Evolutionary conservation across 352 stramenopile genomes (phyloP).

Genomic region (Phytophthora tubulina): DNA sequence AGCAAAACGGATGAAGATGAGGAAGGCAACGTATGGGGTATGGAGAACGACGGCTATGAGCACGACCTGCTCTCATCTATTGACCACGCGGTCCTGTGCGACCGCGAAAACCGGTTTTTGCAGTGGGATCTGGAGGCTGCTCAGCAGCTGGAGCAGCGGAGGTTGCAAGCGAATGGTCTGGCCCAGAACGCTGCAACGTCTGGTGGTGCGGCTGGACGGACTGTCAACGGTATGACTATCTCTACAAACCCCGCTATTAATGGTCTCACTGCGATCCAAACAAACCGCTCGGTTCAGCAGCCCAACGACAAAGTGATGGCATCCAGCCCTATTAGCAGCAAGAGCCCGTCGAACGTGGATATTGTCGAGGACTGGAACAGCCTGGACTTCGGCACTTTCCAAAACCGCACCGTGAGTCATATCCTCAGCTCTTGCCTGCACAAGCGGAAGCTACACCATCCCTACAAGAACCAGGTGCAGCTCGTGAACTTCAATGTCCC

Average conservation of each 20-base stretch:
- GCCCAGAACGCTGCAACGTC: constrained; percentile 26
- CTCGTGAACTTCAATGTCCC: constrained; percentile 86
- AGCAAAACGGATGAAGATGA: constrained; percentile 62
- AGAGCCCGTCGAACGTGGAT: constrained; percentile 82
- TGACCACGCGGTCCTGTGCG: constrained; percentile 81
- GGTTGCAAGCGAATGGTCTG: constrained; percentile 29
- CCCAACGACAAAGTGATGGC: constrained; percentile 55
- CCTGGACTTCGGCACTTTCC: constrained; percentile 82
- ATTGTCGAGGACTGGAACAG: constrained; percentile 84
- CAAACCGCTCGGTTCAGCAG: constrained; percentile 28
- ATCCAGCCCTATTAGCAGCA: constrained; percentile 63
- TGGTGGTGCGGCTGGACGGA: constrained; percentile 11
- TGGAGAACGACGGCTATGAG: constrained; percentile 77
- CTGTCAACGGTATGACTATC: constrained; percentile 9
- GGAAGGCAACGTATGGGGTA: constrained; percentile 72
- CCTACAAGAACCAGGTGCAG: constrained; percentile 88
- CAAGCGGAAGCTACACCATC: constrained; percentile 84
- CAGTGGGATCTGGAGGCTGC: constrained; percentile 77
- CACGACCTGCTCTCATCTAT: constrained; percentile 80
- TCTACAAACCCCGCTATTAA: constrained; percentile 28
- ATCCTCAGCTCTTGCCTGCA: constrained; percentile 86
- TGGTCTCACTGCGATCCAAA: constrained; percentile 34
- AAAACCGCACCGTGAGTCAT: constrained; percentile 87
- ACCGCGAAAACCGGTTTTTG: constrained; percentile 85
- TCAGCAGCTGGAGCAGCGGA: constrained; percentile 48